Evolutionary conservation across 305 asterid genomes (phyloP).

Genomic region (Solanum hybrid): DNA sequence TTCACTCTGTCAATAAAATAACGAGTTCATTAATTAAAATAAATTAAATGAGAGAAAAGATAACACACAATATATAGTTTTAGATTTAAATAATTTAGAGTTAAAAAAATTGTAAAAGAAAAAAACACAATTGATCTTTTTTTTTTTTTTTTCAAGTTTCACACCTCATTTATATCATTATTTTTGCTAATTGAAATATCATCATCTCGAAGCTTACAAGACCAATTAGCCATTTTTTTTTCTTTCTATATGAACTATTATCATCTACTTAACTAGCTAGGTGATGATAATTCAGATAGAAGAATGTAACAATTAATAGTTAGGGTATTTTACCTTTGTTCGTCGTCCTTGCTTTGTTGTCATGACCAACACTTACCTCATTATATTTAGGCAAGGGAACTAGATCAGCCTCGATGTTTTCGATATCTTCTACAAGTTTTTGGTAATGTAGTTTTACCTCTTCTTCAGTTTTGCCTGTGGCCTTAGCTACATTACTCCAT

Average conservation of each 20-base stretch:
- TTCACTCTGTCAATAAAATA: background rate
- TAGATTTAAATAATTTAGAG: background rate
- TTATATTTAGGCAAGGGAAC: conserved; percentile 47
- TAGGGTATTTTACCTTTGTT: background rate
- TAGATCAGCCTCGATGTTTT: background rate
- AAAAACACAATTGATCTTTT: background rate
- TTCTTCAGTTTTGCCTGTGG: conserved; percentile 6
- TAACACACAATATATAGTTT: background rate
- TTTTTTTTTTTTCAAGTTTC: background rate
- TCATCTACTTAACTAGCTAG: background rate
- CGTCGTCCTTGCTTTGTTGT: background rate
- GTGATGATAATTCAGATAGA: background rate
- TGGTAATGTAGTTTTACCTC: conserved; percentile 25
- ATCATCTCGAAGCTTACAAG: background rate
- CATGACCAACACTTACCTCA: background rate
- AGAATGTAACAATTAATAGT: background rate
- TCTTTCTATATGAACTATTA: background rate
- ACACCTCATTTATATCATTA: background rate
- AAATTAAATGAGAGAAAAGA: background rate
- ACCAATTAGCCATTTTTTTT: background rate
- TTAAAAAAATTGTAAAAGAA: background rate
- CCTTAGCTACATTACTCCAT: conserved; percentile 40
- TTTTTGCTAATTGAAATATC: background rate
- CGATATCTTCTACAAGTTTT: conserved; percentile 17
- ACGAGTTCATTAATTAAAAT: background rate